Conservation (phyloP, 179 eudicot species). For the Actinidia arguta region DNA sequence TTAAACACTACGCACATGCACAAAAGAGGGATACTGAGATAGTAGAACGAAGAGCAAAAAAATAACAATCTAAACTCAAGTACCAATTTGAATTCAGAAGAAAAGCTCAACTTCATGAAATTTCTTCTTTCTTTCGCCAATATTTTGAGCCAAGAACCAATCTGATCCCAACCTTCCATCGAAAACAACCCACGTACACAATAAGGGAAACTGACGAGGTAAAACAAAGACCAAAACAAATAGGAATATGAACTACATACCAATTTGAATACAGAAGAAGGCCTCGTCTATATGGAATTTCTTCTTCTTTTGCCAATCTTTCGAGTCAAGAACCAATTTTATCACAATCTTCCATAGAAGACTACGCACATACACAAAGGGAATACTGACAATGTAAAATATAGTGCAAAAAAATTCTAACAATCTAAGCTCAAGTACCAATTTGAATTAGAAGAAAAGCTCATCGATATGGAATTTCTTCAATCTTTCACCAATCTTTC, state of each 20-base stretch:
- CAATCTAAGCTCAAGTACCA: background rate
- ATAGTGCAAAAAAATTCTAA: background rate
- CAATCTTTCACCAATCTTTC: background rate
- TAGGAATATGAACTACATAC: background rate
- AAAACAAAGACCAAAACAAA: too few species aligned
- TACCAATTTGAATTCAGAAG: conserved; percentile 15
- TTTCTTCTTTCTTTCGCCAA: background rate
- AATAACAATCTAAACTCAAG: background rate
- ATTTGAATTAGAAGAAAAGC: background rate
- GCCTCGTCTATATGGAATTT: conserved; percentile 10
- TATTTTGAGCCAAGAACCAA: conserved; percentile 8
- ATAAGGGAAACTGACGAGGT: too few species aligned
- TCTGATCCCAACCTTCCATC: background rate
- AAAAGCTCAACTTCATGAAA: conserved; percentile 16
- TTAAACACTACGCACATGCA: background rate
- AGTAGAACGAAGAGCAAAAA: background rate
- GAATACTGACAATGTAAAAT: background rate
- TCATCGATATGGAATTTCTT: conserved; percentile 17
- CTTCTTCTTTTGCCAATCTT: conserved; percentile 2
- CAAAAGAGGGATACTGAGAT: background rate
- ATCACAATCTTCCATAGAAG: background rate
- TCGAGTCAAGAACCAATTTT: conserved; percentile 13
- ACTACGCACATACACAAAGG: background rate
- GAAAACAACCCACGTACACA: background rate
- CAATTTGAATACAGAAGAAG: conserved; percentile 8